Evolutionary conservation across 176 grass and related monocot species (phyloP), one percentile per base, ranked within the genome.

Genomic region (Pontederia paniculata): DNA sequence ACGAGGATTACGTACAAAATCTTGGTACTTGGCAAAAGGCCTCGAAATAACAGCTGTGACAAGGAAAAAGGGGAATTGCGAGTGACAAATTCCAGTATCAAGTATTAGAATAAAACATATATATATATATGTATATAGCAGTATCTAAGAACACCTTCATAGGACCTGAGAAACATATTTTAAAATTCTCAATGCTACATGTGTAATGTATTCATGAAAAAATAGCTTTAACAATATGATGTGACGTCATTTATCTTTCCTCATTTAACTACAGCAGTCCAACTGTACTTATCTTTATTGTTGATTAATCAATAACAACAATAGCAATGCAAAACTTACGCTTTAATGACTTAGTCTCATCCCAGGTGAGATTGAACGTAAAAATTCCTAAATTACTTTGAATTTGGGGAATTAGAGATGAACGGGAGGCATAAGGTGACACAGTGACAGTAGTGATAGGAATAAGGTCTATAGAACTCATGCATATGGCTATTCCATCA

Each of bases 301-400:
- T 50, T 57, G 61, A 6, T 42, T 44, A 0, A n/a, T n/a, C n/a
- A 49, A 41, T 63, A 15, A n/a, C n/a, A n/a, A 19, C 52, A 63
- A 2, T 41, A 65, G 18, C 48, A 51, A 44, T 21, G 57, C 42
- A 79, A 21, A 21, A 21, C 71, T 84, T 60, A 97, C 91, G 80
- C 72, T 48, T 78, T 66, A 97, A 81, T 2, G 19, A 70, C 54
- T 63, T 57, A 17, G 89, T 80, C 0, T 90, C 60, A 5, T 76
- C 50, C 86, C 76, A 89, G 66, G 79, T 86, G 23, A 96, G 67
- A 55, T 87, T 96, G 67, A 96, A 89, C 55, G 90, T 96, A 60
- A 74, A 96, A 50, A 87, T 78, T 54, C 90, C 90, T 55, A 60
- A 0, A 5, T 13, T 18, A 21, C 0, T 0, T 58, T 69, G 21